Conservation (phyloP, 2,329 filamentous ascomycete species). For the Hymenoscyphus fructigenus region DNA sequence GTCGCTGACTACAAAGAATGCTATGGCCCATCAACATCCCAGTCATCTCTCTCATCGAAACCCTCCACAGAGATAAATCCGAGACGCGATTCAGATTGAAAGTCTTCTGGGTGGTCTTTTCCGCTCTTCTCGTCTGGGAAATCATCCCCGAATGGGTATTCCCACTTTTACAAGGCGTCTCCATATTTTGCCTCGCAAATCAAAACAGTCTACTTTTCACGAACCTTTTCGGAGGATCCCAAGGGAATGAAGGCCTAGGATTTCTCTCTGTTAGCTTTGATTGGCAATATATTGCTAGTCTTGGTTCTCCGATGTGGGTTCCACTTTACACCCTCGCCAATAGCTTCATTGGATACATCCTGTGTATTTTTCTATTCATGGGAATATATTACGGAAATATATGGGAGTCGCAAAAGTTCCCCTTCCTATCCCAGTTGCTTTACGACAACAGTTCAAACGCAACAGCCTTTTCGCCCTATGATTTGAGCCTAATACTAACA, state of each 20-base stretch:
- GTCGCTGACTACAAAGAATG: conserved; percentile 11
- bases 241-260: conserved; percentile 45
- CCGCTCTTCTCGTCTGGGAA: conserved; percentile 46
- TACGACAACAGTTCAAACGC: conserved; percentile 39
- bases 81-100: conserved; percentile 40
- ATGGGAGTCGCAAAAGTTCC: conserved; percentile 41
- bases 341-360: conserved; percentile 24
- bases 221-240: conserved; percentile 48
- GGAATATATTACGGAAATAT: conserved; percentile 44
- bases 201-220: conserved; percentile 42
- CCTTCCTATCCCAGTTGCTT: conserved; percentile 44
- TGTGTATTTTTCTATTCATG: conserved; percentile 37
- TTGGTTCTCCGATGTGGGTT: conserved; percentile 27
- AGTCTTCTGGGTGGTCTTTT: conserved; percentile 35
- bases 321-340: conserved; percentile 39
- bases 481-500: conserved; percentile 44
- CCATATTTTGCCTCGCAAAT: conserved; percentile 46
- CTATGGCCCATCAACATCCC: conserved; percentile 40
- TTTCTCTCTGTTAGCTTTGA: conserved; percentile 43
- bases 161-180: conserved; percentile 38
- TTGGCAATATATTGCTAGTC: conserved; percentile 42
- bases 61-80: conserved; percentile 38
- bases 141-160: conserved; percentile 47
- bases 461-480: conserved; percentile 40
- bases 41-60: conserved; percentile 39